Base-by-base conservation (phyloP, 23 red algal species). In the Gracilaria domingensis region DNA sequence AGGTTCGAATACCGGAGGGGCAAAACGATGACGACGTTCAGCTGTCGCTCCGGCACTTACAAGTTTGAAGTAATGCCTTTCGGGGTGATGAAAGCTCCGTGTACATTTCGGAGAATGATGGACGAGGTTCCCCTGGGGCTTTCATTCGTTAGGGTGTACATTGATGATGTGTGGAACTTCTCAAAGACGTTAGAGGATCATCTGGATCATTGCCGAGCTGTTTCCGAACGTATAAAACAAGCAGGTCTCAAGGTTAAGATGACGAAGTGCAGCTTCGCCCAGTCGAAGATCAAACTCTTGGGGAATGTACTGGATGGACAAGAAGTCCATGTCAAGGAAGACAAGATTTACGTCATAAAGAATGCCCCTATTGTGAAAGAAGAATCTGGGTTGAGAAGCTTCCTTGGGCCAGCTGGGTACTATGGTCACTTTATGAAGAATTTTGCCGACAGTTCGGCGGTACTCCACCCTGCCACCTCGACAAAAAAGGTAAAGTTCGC, bases 31-130 rank as follows among this genome's bases (percentile, higher is more conserved):
- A 67, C 81, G 16, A 84, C 56, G 14, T 84, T 84, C 34, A 29
- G 35, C 0, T 66, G 5, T 35, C 28, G 61, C 4, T 84, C 32
- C 17, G 81, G 81, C 12, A 84, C 81, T 7, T 84, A 39, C 23
- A 64, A 35, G 38, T 84, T 84, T 24, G 54, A 66, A 36, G 5
- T 84, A 4, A 84, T 84, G 81, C 81, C 56, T 0, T 66, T 84
- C 67, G 13, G 81, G 3, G 57, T 84, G 13, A 84, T 84, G 56
- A 84, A 84, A 20, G 28, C 81, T 18, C 81, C 81, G n/a, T n/a
- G n/a, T n/a, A n/a, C n/a, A n/a, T n/a, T n/a, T n/a, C n/a, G n/a
- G n/a, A n/a, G n/a, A n/a, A n/a, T n/a, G n/a, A n/a, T n/a, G n/a
- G n/a, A n/a, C n/a, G n/a, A n/a, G n/a, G n/a, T n/a, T n/a, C n/a